A percentile compares a stretch with the other conserved stretches of the same genome.
Conservation (phyloP, 495 filamentous ascomycete species). For the Neurospora sp. region DNA sequence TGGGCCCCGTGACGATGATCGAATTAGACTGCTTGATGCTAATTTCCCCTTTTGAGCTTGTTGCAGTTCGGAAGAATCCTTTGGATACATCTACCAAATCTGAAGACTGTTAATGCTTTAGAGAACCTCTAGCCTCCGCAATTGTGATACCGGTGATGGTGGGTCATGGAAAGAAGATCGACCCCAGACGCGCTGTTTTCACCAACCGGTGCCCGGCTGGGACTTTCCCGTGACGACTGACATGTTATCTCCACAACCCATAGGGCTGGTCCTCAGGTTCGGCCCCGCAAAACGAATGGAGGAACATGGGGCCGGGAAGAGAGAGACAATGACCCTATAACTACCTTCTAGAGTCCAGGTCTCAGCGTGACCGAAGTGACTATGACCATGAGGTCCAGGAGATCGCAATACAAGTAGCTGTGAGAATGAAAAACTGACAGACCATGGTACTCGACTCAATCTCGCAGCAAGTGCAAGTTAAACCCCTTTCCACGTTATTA, state of each 20-base stretch:
- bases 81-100: background rate
- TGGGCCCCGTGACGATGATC: background rate
- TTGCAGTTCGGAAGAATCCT: background rate
- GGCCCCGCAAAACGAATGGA: background rate
- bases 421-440: background rate
- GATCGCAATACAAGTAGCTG: background rate
- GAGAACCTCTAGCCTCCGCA: background rate
- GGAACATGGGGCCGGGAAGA: background rate
- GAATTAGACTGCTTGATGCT: background rate
- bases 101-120: background rate
- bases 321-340: background rate
- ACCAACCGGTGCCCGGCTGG: background rate
- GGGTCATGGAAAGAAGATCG: background rate
- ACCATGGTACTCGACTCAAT: background rate
- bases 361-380: background rate
- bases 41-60: background rate
- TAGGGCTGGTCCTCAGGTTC: background rate
- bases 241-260: background rate
- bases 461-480: background rate
- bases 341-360: background rate
- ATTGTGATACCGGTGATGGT: background rate
- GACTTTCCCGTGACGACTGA: background rate
- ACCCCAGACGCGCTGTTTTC: background rate
- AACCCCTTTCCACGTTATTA: background rate
- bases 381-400: background rate